A percentile compares a stretch with the other conserved stretches of the same genome.
Conservation (phyloP, 1,284 basidiomycete species). For the Melampsora larici-populina region DNA sequence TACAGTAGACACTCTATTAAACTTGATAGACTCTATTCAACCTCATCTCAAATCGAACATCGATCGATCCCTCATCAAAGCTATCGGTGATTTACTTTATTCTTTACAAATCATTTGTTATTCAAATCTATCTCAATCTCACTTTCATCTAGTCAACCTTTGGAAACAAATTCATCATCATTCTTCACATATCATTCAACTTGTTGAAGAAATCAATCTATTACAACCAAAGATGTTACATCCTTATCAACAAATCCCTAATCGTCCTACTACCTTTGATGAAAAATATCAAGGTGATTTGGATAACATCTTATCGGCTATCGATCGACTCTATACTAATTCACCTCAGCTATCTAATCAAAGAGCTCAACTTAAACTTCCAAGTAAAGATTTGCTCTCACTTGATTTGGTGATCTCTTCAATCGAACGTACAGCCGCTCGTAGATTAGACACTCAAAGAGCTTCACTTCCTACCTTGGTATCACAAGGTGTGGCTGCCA, state of each 20-base stretch:
- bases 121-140: background rate
- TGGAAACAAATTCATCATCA: background rate
- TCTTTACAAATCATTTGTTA: too few relatives aligned
- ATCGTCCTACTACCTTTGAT: background rate
- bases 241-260: background rate
- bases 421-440: background rate
- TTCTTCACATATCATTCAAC: background rate
- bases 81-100: too few relatives aligned
- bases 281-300: background rate
- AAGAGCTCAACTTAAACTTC: background rate
- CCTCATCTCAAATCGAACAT: too few relatives aligned
- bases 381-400: background rate
- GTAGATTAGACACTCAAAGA: background rate
- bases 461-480: background rate
- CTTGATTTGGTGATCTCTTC: background rate
- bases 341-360: background rate
- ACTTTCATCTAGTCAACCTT: background rate
- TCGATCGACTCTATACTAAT: background rate
- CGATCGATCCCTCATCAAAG: too few relatives aligned
- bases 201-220: background rate
- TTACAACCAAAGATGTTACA: background rate
- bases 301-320: background rate
- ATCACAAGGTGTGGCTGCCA: background rate
- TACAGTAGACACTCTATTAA: too few relatives aligned
- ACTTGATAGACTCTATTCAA: too few relatives aligned